Evolutionary conservation across 2,329 filamentous ascomycete species (phyloP), one percentile per base, ranked within the genome.

Genomic region (Plectosphaerella plurivora): DNA sequence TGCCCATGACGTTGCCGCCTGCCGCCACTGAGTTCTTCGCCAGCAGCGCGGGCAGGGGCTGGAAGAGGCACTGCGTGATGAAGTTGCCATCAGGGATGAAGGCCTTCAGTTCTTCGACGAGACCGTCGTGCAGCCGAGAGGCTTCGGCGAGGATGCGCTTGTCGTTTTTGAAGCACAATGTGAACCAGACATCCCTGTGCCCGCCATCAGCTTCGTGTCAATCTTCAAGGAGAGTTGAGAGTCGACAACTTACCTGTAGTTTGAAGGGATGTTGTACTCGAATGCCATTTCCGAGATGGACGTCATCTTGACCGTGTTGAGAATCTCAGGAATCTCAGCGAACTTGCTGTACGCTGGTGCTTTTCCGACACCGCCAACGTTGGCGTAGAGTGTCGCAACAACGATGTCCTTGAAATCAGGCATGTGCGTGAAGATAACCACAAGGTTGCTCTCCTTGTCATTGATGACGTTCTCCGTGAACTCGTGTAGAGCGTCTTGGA

Each of bases 111-210:
- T 63, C 54, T n/a, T 55, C 39, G 45, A 61, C 63, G 7, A 73
- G 57, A 12, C 56, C 42, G 15, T 64, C 56, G 55, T 67, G 67
- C 49, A 65, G 60, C 1, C 65, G 59, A 1, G 61, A 58, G 8
- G 66, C 65, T 41, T 69, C 67, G 25, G 58, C 52, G n/a, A 73
- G 57, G 8, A 71, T 61, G 22, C 62, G 62, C 0, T 62, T 58
- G 47, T 72, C 65, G 51, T 72, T 72, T 47, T 69, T 66, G 55
- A 71, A 65, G 0, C 63, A 57, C 8, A 61, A 51, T 0, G 69
- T 68, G 56, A 68, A 70, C 70, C 71, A 73, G 2, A 62, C 60
- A 44, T 68, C 65, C 39, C 62, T 65, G n/a, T n/a, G 11, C 14
- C 67, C 63, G 1, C 62, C 60, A 1, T 56, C 14, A 36, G 33